A percentile compares a stretch with the other conserved stretches of the same genome.
phyloP scores from a whole-genome alignment of 768 basidiomycete species.

The Pholiota conissans region DNA sequence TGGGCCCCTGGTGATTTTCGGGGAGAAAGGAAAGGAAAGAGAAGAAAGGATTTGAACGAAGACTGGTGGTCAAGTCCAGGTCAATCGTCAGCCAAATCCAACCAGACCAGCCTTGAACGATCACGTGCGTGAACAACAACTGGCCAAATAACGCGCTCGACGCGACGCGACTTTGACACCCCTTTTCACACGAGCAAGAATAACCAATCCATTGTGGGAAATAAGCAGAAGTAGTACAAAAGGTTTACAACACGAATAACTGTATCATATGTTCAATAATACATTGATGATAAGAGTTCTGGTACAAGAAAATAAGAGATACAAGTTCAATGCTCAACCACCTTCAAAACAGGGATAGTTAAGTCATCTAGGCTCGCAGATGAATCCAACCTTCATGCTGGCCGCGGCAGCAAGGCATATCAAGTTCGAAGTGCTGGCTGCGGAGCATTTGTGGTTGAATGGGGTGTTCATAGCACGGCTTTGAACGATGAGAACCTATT shows the following conservation, averaged over 20 bases:
- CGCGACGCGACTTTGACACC: constrained; percentile 22
- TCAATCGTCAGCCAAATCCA: constrained; percentile 36
- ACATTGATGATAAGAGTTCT: no score
- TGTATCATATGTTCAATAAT: no score
- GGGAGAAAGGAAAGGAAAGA: constrained; percentile 21
- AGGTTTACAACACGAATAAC: no score
- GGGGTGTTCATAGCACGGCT: no score
- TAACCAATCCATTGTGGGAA: not conserved
- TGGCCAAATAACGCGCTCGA: constrained; percentile 35
- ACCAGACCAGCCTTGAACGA: constrained; percentile 21
- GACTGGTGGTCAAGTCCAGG: constrained; percentile 23
- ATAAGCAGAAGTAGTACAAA: no score
- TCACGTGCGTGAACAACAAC: constrained; percentile 37
- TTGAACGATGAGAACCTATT: no score
- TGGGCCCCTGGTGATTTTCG: constrained; percentile 6
- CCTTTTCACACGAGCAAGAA: not conserved
- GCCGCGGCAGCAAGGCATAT: no score
- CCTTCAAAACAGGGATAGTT: no score
- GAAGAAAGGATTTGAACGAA: constrained; percentile 27
- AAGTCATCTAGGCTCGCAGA: no score
- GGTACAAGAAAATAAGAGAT: not conserved
- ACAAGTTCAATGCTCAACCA: no score
- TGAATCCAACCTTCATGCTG: not conserved
- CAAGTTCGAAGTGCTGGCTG: not conserved
- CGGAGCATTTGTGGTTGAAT: no score